Evolutionary conservation across 2,329 filamentous ascomycete species (phyloP).

Genomic region (Gyromitra esculenta): DNA sequence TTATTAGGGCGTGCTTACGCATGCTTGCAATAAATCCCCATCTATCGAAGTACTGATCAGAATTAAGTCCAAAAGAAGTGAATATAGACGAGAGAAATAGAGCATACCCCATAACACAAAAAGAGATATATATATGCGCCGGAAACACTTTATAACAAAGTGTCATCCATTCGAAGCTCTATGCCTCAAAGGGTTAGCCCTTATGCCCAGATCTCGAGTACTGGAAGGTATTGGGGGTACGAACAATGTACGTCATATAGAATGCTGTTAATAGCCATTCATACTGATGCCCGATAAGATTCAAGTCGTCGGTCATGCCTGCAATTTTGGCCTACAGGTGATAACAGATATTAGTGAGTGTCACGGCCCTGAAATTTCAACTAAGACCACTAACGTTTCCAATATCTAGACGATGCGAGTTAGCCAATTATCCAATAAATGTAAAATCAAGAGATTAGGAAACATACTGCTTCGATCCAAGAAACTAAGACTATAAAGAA

Average conservation of each 20-base stretch:
- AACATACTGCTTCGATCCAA: conserved; percentile 81
- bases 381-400: conserved; percentile 56
- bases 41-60: conserved; percentile 44
- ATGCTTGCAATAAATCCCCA: conserved; percentile 57
- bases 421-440: conserved; percentile 6
- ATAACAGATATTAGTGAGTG: conserved; percentile 60
- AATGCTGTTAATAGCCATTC: conserved; percentile 71
- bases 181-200: conserved; percentile 24
- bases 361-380: conserved; percentile 12
- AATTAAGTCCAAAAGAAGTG: background rate
- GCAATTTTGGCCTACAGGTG: conserved; percentile 71
- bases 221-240: conserved; percentile 14
- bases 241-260: conserved; percentile 70
- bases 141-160: conserved; percentile 70
- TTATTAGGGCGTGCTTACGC: conserved; percentile 50
- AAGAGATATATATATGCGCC: conserved; percentile 68
- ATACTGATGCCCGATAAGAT: conserved; percentile 66
- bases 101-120: conserved; percentile 57
- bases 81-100: background rate
- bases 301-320: conserved; percentile 71
- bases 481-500: conserved; percentile 86
- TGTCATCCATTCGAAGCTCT: conserved; percentile 71
- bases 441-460: background rate
- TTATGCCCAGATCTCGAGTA: background rate
- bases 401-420: conserved; percentile 54